These are phyloP conservation scores for Plantago ovata DNA, from an alignment of 257 asterid genomes.

Conservation along the genomic window DNA sequence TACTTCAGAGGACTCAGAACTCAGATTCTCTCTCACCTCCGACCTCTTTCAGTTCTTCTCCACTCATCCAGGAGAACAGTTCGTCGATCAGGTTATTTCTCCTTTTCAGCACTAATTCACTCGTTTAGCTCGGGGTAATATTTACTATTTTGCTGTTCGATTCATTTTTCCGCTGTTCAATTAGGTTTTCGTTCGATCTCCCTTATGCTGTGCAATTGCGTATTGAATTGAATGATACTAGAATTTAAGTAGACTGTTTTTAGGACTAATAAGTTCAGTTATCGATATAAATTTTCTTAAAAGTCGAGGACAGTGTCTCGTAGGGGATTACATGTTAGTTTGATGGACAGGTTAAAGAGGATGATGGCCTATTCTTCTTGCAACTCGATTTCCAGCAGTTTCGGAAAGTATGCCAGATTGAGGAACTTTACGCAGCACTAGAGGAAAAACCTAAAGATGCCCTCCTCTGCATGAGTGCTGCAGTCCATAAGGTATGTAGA, in stretches of 20 bases:
- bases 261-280: too few species aligned
- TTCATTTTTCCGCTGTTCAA: too few species aligned
- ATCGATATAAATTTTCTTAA: not conserved
- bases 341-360: conserved; percentile 60
- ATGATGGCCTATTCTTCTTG: conserved; percentile 47
- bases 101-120: not conserved
- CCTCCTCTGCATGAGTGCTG: conserved; percentile 77
- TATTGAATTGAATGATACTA: not conserved
- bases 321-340: not conserved
- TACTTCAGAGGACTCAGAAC: conserved; percentile 18
- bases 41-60: conserved; percentile 66
- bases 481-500: conserved; percentile 66
- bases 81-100: conserved; percentile 49
- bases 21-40: conserved; percentile 49
- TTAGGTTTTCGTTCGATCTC: too few species aligned
- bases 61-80: conserved; percentile 36
- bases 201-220: too few species aligned
- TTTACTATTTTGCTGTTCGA: too few species aligned
- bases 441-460: conserved; percentile 78
- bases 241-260: not conserved
- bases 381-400: conserved; percentile 81
- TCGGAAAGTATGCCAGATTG: conserved; percentile 46
- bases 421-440: conserved; percentile 47
- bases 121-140: too few species aligned
- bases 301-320: not conserved